Base-by-base conservation (phyloP, 2,329 filamentous ascomycete genomes). In the Penicillium olsonii region DNA sequence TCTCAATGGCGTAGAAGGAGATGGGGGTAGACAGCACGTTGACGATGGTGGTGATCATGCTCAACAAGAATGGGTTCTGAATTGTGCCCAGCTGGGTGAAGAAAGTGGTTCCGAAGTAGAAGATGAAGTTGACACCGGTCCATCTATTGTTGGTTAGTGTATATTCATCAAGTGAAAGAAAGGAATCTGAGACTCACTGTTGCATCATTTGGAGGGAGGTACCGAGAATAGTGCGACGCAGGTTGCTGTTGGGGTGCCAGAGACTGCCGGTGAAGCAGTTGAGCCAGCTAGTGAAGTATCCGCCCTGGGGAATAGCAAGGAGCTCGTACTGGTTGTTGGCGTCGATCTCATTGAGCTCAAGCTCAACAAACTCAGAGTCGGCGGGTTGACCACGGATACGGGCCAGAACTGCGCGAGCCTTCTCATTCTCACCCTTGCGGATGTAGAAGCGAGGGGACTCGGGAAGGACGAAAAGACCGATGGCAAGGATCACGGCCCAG, bases 111-210 rank as follows among this genome's bases (percentile, higher is more conserved):
- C 88, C 90, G 77, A 86, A 90, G 77, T 90, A 88, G 78, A 92
- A 94, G 79, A 94, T 89, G 75, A 92, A 95, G 81, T 95, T 95
- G 75, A 95, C 87, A 78, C 90, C 89, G 20, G 88, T 92, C 83
- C 82, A 68, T n/a, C n/a, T n/a, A n/a, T n/a, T n/a, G n/a, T n/a
- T n/a, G n/a, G n/a, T n/a, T n/a, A n/a, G n/a, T n/a, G n/a, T n/a
- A n/a, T n/a, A n/a, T n/a, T n/a, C n/a, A n/a, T n/a, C n/a, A n/a
- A n/a, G n/a, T n/a, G n/a, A n/a, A n/a, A n/a, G n/a, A n/a, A n/a
- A n/a, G n/a, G n/a, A n/a, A n/a, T n/a, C n/a, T n/a, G n/a, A n/a
- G n/a, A n/a, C n/a, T n/a, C n/a, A n/a, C 73, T 88, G 86, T 73
- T 89, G 87, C 85, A 89, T 88, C 86, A 89, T 89, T 77, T 90